Percentiles rank a stretch among this genome's conserved stretches.
phyloP scores from a whole-genome alignment of 2,329 filamentous ascomycete genomes.

The Aureobasidium namibiae region DNA sequence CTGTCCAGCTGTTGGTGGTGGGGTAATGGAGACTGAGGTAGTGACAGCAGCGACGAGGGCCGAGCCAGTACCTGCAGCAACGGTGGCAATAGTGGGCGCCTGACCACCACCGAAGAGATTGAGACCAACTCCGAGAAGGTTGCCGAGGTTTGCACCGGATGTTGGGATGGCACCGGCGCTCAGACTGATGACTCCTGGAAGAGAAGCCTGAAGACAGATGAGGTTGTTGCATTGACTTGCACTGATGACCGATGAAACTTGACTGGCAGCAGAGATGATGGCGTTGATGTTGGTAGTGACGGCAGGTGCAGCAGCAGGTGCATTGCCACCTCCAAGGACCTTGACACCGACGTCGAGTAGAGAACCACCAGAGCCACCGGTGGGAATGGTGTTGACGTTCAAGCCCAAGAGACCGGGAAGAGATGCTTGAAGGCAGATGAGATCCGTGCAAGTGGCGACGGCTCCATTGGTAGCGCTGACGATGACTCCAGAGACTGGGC shows the following conservation, averaged over 20 bases:
- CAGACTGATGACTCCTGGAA: slow-evolving; percentile 9
- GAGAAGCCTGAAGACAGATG: slow-evolving; percentile 7
- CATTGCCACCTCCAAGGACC: slow-evolving; percentile 8
- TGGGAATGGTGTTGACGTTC: neutral
- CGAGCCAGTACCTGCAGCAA: slow-evolving; percentile 6
- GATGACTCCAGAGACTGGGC: slow-evolving; percentile 4
- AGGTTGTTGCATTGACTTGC: slow-evolving; percentile 1
- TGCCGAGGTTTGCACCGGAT: slow-evolving; percentile 9
- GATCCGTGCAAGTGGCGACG: slow-evolving; percentile 8
- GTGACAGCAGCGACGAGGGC: slow-evolving; percentile 9
- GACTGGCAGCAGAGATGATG: slow-evolving; percentile 3
- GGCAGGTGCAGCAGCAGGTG: slow-evolving; percentile 1
- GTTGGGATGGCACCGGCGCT: slow-evolving; percentile 5
- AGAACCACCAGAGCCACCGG: neutral
- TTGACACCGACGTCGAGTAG: slow-evolving; percentile 3
- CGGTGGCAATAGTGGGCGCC: slow-evolving; percentile 1
- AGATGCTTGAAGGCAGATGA: slow-evolving; percentile 7
- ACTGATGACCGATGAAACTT: neutral
- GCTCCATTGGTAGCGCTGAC: slow-evolving; percentile 7
- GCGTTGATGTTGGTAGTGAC: slow-evolving; percentile 2
- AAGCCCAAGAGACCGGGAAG: slow-evolving; percentile 4
- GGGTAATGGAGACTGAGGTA: neutral
- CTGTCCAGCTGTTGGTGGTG: neutral
- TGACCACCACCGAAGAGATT: slow-evolving; percentile 1
- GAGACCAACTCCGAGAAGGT: slow-evolving; percentile 11